Percentiles rank a stretch among this genome's conserved stretches.
These are phyloP conservation scores for Penicillium goetzii DNA, from an alignment of 495 filamentous ascomycete genomes.

Conservation along the genomic window DNA sequence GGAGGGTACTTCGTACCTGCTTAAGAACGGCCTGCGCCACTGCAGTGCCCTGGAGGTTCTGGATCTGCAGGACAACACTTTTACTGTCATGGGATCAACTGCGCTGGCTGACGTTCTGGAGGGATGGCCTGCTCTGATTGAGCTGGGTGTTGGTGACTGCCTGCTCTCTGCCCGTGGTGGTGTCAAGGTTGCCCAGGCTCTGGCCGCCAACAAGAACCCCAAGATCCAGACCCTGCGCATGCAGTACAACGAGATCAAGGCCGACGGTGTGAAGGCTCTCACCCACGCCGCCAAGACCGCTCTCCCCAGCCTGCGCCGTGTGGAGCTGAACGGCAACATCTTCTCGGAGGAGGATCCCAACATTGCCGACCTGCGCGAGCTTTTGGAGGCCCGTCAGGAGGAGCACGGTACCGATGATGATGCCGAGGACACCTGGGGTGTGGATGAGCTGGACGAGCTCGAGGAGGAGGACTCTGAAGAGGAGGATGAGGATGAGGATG, in stretches of 20 bases:
- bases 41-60: constrained; percentile 67
- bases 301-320: constrained; percentile 73
- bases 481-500: constrained; percentile 72
- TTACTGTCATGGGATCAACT: constrained; percentile 77
- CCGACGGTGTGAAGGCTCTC: constrained; percentile 69
- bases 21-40: constrained; percentile 75
- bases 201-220: constrained; percentile 73
- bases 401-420: constrained; percentile 54
- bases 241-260: constrained; percentile 93
- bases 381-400: constrained; percentile 61
- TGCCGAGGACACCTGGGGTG: constrained; percentile 71
- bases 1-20: constrained; percentile 79
- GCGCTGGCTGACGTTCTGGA: constrained; percentile 75
- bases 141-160: constrained; percentile 89
- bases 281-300: constrained; percentile 62
- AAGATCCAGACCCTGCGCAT: constrained; percentile 78
- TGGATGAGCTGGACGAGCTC: constrained; percentile 83
- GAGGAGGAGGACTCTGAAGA: constrained; percentile 68
- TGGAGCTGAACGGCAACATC: constrained; percentile 96
- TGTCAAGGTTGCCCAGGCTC: constrained; percentile 68
- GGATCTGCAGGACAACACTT: constrained; percentile 97
- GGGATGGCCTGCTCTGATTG: constrained; percentile 73
- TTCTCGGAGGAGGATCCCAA: constrained; percentile 82
- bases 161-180: constrained; percentile 80
- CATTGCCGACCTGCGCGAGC: constrained; percentile 53